phyloP scores from a whole-genome alignment of 2,329 filamentous ascomycete species.

The Pestalotiopsis fici region DNA sequence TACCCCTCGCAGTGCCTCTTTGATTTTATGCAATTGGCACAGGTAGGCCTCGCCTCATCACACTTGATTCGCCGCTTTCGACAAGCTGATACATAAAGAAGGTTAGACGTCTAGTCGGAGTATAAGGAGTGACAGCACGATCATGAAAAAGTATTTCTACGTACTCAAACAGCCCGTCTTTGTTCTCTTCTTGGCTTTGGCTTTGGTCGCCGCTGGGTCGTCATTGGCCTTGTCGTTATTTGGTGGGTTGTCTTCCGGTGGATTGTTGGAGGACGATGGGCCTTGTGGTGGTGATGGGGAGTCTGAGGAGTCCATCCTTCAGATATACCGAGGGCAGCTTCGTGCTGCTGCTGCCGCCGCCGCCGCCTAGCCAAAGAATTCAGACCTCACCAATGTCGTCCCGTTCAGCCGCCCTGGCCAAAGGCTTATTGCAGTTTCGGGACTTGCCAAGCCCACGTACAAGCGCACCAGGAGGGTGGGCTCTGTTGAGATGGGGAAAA shows the following conservation, averaged over 20 bases:
- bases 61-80: conserved; percentile 96
- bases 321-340: conserved; percentile 9
- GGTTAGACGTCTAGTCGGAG: conserved; percentile 13
- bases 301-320: conserved; percentile 29
- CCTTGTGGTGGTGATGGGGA: conserved; percentile 21
- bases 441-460: conserved; percentile 12
- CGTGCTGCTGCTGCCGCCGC: neutral
- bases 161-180: conserved; percentile 91
- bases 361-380: neutral
- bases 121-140: neutral
- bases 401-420: conserved; percentile 16
- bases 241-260: conserved; percentile 31
- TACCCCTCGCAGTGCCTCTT: conserved; percentile 85
- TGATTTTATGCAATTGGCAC: conserved; percentile 84
- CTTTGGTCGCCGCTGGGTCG: conserved; percentile 46
- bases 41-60: conserved; percentile 83
- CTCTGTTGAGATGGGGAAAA: neutral
- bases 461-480: neutral
- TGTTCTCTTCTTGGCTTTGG: conserved; percentile 67
- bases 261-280: conserved; percentile 22
- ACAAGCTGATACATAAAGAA: conserved; percentile 61
- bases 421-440: conserved; percentile 19
- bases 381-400: conserved; percentile 12
- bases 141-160: conserved; percentile 30
- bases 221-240: conserved; percentile 35